Evolutionary conservation across 345 rosid species (phyloP), one percentile per base, ranked within the genome.

Genomic region (Xanthoceras sorbifolium): DNA sequence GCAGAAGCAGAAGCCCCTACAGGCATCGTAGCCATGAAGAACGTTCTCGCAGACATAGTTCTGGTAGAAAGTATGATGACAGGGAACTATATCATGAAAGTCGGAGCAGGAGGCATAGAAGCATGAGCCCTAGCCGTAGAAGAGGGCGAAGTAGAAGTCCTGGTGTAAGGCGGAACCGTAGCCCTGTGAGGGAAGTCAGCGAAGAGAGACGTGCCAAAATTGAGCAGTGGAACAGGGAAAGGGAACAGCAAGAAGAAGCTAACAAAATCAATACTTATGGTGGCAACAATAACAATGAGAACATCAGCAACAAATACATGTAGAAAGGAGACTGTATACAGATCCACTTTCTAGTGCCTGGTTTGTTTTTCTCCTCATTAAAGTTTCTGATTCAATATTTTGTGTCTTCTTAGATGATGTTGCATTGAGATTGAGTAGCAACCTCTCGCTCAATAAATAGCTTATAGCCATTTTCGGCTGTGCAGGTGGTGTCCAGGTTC

Each of bases 201-300:
- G 98, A 83, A 59, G 96, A 93, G 82, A 86, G 94, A 44, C 86
- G 92, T 50, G 96, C 94, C 48, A 93, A 74, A 78, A 89, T 93
- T 80, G 93, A 87, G 74, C 93, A 86, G 59, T 93, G 98, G 94
- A 93, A 93, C 79, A 86, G 84, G 82, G 97, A 93, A 76, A 88
- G 78, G 85, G 96, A 89, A 67, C 67, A 85, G 71, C 73, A 78
- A 22, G 87, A 82, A 59, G 67, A 78, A 40, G 88, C 76, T 67
- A 74, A 36, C 28, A 81, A 78, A 36, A 70, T 38, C 28, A 68
- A 59, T 67, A 55, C 71, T 28, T 76, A 74, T 29, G 60, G 59
- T 64, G 72, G 75, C 67, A 75, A 76, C 77, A 70, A 32, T 60
- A 71, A 61, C 31, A 60, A 64, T 3, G 73, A 65, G 9, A 69